These are phyloP conservation scores for Saccharomycopsis microspora DNA, from an alignment of 805 yeast genomes.

Conservation along the genomic window DNA sequence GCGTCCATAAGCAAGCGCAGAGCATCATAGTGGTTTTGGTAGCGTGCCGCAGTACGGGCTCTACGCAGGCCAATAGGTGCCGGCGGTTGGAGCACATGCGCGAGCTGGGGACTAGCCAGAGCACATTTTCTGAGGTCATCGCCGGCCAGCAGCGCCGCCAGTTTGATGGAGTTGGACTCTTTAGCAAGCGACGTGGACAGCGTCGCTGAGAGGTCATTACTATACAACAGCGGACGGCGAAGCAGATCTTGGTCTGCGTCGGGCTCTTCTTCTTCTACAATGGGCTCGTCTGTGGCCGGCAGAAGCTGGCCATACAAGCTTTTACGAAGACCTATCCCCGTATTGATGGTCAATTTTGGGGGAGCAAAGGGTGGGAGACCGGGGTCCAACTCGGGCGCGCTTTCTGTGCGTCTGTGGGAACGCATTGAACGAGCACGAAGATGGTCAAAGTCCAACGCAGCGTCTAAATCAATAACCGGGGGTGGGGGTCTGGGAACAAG, in stretches of 20 bases:
- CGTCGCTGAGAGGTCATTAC: slow-evolving; percentile 10
- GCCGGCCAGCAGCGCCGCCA: slow-evolving; percentile 6
- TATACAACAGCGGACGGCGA: slow-evolving; percentile 16
- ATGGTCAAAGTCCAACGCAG: slow-evolving; percentile 30
- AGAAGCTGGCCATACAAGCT: slow-evolving; percentile 9
- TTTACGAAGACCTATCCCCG: slow-evolving; percentile 10
- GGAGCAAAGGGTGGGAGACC: neutral
- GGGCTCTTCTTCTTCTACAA: slow-evolving; percentile 25
- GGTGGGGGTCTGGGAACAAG: slow-evolving; percentile 28
- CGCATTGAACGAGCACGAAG: slow-evolving; percentile 20
- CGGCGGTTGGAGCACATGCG: slow-evolving; percentile 12
- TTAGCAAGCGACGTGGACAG: slow-evolving; percentile 5
- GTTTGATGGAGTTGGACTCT: slow-evolving; percentile 9
- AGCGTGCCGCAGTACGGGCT: slow-evolving; percentile 33
- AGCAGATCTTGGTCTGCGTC: slow-evolving; percentile 17
- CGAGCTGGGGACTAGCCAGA: slow-evolving; percentile 10
- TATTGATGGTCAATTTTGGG: slow-evolving; percentile 3
- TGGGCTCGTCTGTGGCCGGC: slow-evolving; percentile 20
- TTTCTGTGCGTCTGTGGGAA: slow-evolving; percentile 41
- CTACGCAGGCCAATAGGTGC: slow-evolving; percentile 13
- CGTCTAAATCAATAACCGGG: slow-evolving; percentile 46
- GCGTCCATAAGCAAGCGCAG: slow-evolving; percentile 33
- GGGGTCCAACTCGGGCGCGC: slow-evolving; percentile 34
- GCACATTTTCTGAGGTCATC: slow-evolving; percentile 8
- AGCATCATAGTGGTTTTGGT: slow-evolving; percentile 37